Percentiles rank a stretch among this genome's conserved stretches.
These are phyloP conservation scores for Collybia mongolica DNA, from an alignment of 768 basidiomycete genomes.

Conservation along the genomic window DNA sequence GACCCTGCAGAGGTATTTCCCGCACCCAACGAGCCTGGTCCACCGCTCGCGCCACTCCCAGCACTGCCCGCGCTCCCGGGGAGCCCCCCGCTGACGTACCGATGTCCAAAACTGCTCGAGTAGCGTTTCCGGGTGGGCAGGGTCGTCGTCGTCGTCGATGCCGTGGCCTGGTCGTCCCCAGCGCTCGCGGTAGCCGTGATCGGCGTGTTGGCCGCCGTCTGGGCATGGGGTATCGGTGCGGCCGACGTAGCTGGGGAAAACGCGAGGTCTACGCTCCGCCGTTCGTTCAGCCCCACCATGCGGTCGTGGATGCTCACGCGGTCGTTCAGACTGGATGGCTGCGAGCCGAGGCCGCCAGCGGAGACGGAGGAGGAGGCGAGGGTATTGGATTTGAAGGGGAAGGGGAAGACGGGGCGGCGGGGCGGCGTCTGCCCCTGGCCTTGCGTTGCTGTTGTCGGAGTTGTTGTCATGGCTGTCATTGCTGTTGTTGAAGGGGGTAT, in stretches of 20 bases:
- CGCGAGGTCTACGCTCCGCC: slow-evolving; percentile 5
- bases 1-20: background rate
- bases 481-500: background rate
- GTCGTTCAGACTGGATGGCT: slow-evolving; percentile 1
- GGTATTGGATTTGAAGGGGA: slow-evolving; percentile 29
- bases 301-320: slow-evolving; percentile 2
- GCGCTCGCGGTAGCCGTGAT: background rate
- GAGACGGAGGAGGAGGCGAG: slow-evolving; percentile 14
- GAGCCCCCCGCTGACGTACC: slow-evolving; percentile 45
- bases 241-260: background rate
- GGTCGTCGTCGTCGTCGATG: background rate
- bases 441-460: background rate
- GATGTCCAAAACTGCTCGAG: slow-evolving; percentile 76
- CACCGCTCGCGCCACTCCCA: slow-evolving; percentile 16
- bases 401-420: slow-evolving; percentile 14
- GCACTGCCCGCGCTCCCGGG: slow-evolving; percentile 36
- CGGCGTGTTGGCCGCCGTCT: background rate
- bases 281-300: background rate
- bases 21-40: slow-evolving; percentile 5
- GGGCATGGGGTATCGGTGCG: too few species aligned
- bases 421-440: slow-evolving; percentile 3
- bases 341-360: slow-evolving; percentile 7
- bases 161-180: background rate
- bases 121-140: slow-evolving; percentile 53
- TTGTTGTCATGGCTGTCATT: background rate